phyloP scores from a whole-genome alignment of 768 basidiomycete species.

The Mycena floridula region DNA sequence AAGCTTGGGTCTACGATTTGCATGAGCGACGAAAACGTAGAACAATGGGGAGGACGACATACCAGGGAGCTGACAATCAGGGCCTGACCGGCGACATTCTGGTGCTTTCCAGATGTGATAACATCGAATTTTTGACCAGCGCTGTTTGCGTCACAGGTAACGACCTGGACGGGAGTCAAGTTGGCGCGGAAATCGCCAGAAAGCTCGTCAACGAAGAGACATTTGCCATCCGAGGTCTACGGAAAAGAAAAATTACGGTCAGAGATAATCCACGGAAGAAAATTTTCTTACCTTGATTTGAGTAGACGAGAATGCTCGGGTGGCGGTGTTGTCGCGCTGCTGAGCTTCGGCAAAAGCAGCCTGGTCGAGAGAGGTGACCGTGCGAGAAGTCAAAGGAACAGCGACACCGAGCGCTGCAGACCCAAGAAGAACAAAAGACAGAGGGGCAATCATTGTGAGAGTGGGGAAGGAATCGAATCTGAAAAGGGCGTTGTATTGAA shows the following conservation, averaged over 20 bases:
- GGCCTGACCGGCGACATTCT: constrained; percentile 14
- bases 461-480: background rate
- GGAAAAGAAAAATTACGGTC: background rate
- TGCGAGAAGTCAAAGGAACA: constrained; percentile 6
- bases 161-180: constrained; percentile 12
- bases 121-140: constrained; percentile 17
- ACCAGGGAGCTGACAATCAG: constrained; percentile 17
- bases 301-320: constrained; percentile 14
- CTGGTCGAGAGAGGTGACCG: constrained; percentile 3
- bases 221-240: constrained; percentile 18
- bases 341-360: constrained; percentile 14
- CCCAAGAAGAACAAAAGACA: constrained; percentile 12
- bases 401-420: constrained; percentile 11
- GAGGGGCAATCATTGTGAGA: constrained; percentile 11
- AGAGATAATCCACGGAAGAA: background rate
- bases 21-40: background rate
- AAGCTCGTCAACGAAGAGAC: constrained; percentile 15
- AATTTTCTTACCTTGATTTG: constrained; percentile 10
- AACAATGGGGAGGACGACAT: background rate
- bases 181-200: constrained; percentile 19
- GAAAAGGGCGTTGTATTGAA: background rate
- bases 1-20: constrained; percentile 14
- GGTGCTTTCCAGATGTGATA: constrained; percentile 14
- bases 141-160: constrained; percentile 13
- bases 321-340: constrained; percentile 12